Conservation (phyloP, 176 grass and related monocot genomes). For the Pontederia paniculata region DNA sequence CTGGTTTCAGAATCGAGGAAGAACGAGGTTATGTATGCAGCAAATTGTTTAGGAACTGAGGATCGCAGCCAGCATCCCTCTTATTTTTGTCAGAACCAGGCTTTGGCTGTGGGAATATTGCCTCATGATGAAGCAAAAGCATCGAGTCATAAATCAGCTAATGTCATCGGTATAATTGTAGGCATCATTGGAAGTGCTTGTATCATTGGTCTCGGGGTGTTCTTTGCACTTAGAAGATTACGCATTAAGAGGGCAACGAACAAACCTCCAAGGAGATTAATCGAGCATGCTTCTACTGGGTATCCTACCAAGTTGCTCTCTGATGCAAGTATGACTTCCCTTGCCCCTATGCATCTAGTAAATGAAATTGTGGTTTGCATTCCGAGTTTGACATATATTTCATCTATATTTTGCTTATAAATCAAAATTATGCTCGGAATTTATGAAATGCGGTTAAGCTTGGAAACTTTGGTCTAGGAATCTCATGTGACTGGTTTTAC, state of each 20-base stretch:
- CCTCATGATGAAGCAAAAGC: conserved; percentile 29
- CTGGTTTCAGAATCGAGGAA: conserved; percentile 26
- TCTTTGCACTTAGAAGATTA: conserved; percentile 39
- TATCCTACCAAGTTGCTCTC: conserved; percentile 63
- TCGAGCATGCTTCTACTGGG: conserved; percentile 44
- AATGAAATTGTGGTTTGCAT: background rate
- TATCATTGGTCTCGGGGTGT: conserved; percentile 24
- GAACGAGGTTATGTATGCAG: conserved; percentile 30
- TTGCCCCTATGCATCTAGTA: background rate
- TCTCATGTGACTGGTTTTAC: too few species aligned
- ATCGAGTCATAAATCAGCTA: conserved; percentile 5
- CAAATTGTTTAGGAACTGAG: conserved; percentile 51
- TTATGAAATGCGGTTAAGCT: too few species aligned
- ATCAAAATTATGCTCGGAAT: too few species aligned
- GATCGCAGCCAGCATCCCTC: conserved; percentile 46
- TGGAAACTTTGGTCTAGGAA: too few species aligned
- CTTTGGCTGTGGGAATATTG: conserved; percentile 72
- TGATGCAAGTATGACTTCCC: conserved; percentile 64
- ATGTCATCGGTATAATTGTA: conserved; percentile 27
- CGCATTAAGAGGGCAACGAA: conserved; percentile 22
- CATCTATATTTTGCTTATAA: too few species aligned
- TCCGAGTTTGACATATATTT: too few species aligned
- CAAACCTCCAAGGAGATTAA: conserved; percentile 27
- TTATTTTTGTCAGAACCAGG: conserved; percentile 78
- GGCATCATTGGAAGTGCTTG: conserved; percentile 25